Conservation (phyloP, 352 stramenopile species). For the Phytophthora pini region DNA sequence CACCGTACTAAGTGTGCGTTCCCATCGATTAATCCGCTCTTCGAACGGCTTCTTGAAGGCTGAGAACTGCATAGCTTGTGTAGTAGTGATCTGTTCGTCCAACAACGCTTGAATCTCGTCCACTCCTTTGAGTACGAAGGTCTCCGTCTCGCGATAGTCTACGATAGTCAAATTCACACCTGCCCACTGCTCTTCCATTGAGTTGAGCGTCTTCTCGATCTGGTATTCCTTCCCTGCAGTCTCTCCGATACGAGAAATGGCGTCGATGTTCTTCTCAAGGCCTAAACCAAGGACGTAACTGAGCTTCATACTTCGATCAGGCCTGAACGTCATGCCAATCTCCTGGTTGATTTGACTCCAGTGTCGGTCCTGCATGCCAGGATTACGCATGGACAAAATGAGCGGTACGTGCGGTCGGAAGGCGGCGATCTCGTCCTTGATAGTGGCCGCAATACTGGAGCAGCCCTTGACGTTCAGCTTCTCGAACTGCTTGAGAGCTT, state of each 20-base stretch:
- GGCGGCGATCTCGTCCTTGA: conserved; percentile 91
- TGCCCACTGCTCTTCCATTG: conserved; percentile 93
- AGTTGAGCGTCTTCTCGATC: conserved; percentile 93
- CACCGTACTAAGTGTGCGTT: conserved; percentile 87
- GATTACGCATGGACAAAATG: conserved; percentile 90
- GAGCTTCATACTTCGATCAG: conserved; percentile 84
- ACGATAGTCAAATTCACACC: conserved; percentile 86
- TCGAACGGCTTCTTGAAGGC: conserved; percentile 96
- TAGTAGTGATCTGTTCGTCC: conserved; percentile 96
- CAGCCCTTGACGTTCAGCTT: conserved; percentile 87
- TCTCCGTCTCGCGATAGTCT: conserved; percentile 93
- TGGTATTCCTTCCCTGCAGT: conserved; percentile 95
- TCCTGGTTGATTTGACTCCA: conserved; percentile 93
- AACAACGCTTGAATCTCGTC: conserved; percentile 94
- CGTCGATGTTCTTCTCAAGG: conserved; percentile 87
- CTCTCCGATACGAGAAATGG: conserved; percentile 93
- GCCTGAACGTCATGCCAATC: conserved; percentile 84
- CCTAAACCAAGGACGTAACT: conserved; percentile 88
- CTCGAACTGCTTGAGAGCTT: conserved; percentile 94
- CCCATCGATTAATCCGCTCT: conserved; percentile 93
- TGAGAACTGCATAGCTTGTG: conserved; percentile 95
- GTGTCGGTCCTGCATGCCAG: conserved; percentile 94
- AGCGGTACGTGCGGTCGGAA: conserved; percentile 93
- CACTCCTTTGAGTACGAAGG: conserved; percentile 93
- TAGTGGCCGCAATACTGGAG: conserved; percentile 85